phyloP scores from a whole-genome alignment of 108 stramenopile genomes.

The Nitzschia palea region DNA sequence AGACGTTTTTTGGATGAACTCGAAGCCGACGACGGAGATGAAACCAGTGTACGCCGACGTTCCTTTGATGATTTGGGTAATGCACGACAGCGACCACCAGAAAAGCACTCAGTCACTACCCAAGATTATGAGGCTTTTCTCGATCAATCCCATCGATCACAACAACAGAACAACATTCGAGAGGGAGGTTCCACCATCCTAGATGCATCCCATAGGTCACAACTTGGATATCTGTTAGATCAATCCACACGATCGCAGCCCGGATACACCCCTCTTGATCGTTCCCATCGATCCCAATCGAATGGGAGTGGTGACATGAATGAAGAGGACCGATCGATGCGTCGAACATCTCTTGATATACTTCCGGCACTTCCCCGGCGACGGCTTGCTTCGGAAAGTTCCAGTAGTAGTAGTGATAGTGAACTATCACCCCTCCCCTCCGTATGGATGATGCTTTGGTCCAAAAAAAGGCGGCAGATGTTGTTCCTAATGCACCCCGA shows the following conservation, averaged over 20 bases:
- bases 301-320: neutral
- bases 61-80: too few species aligned
- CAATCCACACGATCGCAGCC: too few species aligned
- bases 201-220: too few species aligned
- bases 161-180: neutral
- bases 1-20: constrained; percentile 8
- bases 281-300: neutral
- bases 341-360: neutral
- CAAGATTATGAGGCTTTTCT: neutral
- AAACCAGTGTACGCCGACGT: neutral
- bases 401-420: neutral
- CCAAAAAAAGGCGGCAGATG: neutral
- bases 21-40: neutral
- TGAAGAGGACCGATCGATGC: neutral
- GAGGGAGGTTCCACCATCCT: neutral
- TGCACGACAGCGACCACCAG: too few species aligned
- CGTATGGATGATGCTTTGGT: neutral
- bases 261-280: too few species aligned
- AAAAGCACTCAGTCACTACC: neutral
- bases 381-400: neutral
- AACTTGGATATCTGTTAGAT: too few species aligned
- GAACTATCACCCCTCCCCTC: neutral
- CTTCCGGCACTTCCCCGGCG: constrained; percentile 2
- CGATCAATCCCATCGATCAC: neutral
- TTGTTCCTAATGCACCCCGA: neutral